These are phyloP conservation scores for Dipodascus geniculatus DNA, from an alignment of 805 yeast species.

Conservation along the genomic window DNA sequence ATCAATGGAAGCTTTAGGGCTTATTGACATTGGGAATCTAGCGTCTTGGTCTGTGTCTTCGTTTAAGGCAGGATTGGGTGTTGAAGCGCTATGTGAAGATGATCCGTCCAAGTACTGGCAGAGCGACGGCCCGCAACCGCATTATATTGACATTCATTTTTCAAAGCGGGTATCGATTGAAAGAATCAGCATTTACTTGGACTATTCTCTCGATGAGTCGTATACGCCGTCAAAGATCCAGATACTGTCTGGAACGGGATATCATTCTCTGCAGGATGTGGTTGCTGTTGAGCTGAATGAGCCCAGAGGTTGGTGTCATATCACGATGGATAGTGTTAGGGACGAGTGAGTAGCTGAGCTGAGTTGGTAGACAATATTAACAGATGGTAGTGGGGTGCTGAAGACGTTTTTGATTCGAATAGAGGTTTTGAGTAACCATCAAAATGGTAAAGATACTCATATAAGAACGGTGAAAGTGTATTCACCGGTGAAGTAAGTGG, in stretches of 20 bases:
- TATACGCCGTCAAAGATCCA: conserved; percentile 73
- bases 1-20: conserved; percentile 39
- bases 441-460: conserved; percentile 93
- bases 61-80: conserved; percentile 57
- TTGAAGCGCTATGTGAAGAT: conserved; percentile 52
- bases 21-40: conserved; percentile 64
- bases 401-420: conserved; percentile 58
- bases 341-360: conserved; percentile 24
- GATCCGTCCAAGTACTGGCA: conserved; percentile 83
- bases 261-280: conserved; percentile 65
- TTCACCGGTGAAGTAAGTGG: conserved; percentile 26
- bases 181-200: conserved; percentile 58
- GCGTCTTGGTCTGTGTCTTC: conserved; percentile 85
- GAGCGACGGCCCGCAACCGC: conserved; percentile 89
- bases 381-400: conserved; percentile 32
- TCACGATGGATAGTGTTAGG: conserved; percentile 44
- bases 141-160: conserved; percentile 65
- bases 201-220: conserved; percentile 69
- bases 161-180: conserved; percentile 62
- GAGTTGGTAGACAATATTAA: neutral
- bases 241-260: conserved; percentile 65
- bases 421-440: conserved; percentile 66
- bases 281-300: conserved; percentile 43
- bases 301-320: conserved; percentile 71
- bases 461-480: conserved; percentile 61